These are phyloP conservation scores for Perilla frutescens DNA, from an alignment of 257 asterid species.

Conservation along the genomic window DNA sequence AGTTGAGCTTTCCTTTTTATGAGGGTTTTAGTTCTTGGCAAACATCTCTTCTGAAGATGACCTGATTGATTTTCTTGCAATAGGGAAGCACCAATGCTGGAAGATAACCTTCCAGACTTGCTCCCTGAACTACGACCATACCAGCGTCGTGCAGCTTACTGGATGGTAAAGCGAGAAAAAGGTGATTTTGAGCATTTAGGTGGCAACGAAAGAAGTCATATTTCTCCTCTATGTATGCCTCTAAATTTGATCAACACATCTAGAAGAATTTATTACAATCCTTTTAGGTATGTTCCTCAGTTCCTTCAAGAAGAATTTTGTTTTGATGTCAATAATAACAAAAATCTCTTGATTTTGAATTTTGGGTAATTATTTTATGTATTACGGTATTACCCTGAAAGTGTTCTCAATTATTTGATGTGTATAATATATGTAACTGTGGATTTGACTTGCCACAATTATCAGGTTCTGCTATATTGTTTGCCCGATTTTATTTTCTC, in stretches of 20 bases:
- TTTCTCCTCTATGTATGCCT: constrained; percentile 84
- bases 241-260: constrained; percentile 69
- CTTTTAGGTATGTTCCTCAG: constrained; percentile 74
- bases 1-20: constrained; percentile 16
- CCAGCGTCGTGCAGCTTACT: constrained; percentile 95
- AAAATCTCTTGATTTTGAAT: constrained; percentile 7
- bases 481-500: neutral
- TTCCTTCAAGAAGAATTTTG: constrained; percentile 25
- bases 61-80: constrained; percentile 32
- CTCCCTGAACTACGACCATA: constrained; percentile 94
- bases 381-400: neutral
- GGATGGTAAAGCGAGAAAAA: constrained; percentile 96
- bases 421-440: no score
- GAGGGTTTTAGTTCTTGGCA: constrained; percentile 23
- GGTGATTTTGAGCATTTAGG: constrained; percentile 47
- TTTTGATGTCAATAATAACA: constrained; percentile 27
- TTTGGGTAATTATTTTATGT: neutral
- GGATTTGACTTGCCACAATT: neutral
- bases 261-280: constrained; percentile 78
- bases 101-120: constrained; percentile 69
- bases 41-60: constrained; percentile 31
- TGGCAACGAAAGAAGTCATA: constrained; percentile 52
- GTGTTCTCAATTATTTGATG: neutral
- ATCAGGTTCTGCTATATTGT: constrained; percentile 6
- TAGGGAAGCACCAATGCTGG: constrained; percentile 85